phyloP scores from a whole-genome alignment of 108 stramenopile species.

The Skeletonema menzelii region DNA sequence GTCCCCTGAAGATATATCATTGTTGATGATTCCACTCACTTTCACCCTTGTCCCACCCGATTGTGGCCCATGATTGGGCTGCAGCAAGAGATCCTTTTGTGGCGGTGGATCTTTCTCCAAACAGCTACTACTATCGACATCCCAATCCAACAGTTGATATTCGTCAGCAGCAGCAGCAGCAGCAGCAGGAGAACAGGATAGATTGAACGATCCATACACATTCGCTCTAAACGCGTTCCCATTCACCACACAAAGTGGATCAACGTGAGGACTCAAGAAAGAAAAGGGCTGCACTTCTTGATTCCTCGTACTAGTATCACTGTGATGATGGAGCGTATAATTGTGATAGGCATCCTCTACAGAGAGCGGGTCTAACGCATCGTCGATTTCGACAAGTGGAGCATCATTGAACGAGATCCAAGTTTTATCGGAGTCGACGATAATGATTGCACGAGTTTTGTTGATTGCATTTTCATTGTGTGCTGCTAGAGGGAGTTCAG shows the following conservation, averaged over 20 bases:
- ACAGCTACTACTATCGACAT: not conserved
- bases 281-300: conserved; percentile 9
- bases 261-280: conserved; percentile 15
- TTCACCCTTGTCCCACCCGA: conserved; percentile 37
- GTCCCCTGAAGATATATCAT: not conserved
- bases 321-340: not conserved
- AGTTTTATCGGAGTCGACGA: not conserved
- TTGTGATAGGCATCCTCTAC: conserved; percentile 22
- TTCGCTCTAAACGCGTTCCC: conserved; percentile 22
- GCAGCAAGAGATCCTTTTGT: conserved; percentile 14
- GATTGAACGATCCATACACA: conserved; percentile 10
- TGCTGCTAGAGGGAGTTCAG: not conserved
- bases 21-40: conserved; percentile 23
- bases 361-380: conserved; percentile 3
- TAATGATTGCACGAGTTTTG: conserved; percentile 1
- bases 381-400: conserved; percentile 16
- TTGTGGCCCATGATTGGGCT: conserved; percentile 40
- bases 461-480: not conserved
- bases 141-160: not conserved
- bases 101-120: not conserved
- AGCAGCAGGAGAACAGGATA: conserved; percentile 15
- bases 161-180: conserved; percentile 6
- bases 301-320: not conserved
- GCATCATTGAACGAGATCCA: conserved; percentile 27
- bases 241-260: conserved; percentile 32